phyloP scores from a whole-genome alignment of 2,329 filamentous ascomycete genomes.

The Botrytis aclada region DNA sequence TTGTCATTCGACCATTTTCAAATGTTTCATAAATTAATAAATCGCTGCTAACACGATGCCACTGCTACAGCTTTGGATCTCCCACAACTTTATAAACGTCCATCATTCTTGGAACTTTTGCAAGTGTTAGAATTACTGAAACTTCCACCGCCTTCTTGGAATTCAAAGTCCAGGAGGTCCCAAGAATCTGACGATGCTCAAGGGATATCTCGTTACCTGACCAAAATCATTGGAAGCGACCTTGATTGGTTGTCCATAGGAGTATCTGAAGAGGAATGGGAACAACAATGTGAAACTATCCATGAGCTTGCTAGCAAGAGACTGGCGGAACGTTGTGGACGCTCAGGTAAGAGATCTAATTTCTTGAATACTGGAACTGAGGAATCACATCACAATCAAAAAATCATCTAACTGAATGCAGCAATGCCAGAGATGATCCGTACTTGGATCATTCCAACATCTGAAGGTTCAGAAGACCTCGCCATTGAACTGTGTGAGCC shows the following conservation, averaged over 20 bases:
- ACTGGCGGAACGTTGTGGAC: slow-evolving; percentile 81
- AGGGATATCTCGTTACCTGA: slow-evolving; percentile 63
- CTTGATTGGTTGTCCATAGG: slow-evolving; percentile 60
- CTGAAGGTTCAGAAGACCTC: slow-evolving; percentile 41
- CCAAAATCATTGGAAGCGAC: slow-evolving; percentile 63
- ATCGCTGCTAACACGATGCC: not conserved
- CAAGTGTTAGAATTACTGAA: slow-evolving; percentile 64
- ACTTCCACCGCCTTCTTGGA: slow-evolving; percentile 67
- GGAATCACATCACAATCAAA: not conserved
- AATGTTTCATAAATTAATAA: too few species aligned
- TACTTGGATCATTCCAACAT: slow-evolving; percentile 54
- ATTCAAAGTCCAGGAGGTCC: slow-evolving; percentile 33
- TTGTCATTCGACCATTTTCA: not conserved
- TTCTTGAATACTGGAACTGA: not conserved
- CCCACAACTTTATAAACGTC: slow-evolving; percentile 78
- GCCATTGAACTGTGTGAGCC: slow-evolving; percentile 79
- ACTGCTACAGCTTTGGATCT: slow-evolving; percentile 61
- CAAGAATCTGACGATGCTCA: slow-evolving; percentile 44
- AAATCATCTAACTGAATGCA: slow-evolving; percentile 24
- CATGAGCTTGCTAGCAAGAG: slow-evolving; percentile 79
- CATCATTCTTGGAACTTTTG: slow-evolving; percentile 62
- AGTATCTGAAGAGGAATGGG: slow-evolving; percentile 18
- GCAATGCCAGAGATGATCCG: slow-evolving; percentile 63
- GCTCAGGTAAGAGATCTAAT: slow-evolving; percentile 51
- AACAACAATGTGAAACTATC: slow-evolving; percentile 59